Evolutionary conservation across 2,329 filamentous ascomycete genomes (phyloP).

Genomic region (Coniochaeta sp.): DNA sequence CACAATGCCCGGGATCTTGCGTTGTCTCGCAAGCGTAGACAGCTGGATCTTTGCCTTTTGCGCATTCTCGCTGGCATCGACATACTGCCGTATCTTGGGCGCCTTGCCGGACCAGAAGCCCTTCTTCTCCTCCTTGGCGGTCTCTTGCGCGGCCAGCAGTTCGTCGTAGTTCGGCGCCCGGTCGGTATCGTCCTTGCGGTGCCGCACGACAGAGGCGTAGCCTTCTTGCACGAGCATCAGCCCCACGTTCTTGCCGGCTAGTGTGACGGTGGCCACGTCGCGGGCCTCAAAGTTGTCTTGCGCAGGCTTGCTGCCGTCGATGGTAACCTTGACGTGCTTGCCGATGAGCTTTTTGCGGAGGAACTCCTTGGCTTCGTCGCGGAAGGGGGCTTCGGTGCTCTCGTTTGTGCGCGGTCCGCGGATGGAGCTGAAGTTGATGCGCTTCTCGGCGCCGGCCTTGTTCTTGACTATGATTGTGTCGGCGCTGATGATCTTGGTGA

Average conservation of each 20-base stretch:
- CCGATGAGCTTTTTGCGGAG: conserved; percentile 89
- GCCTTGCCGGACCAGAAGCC: conserved; percentile 93
- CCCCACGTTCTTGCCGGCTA: conserved; percentile 81
- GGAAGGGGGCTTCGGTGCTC: conserved; percentile 78
- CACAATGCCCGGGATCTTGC: conserved; percentile 85
- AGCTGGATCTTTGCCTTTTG: conserved; percentile 96
- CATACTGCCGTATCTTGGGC: conserved; percentile 72
- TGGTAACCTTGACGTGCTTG: conserved; percentile 83
- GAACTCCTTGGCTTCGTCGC: conserved; percentile 93
- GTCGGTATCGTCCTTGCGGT: conserved; percentile 91
- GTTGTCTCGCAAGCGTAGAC: conserved; percentile 79
- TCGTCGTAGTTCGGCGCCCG: conserved; percentile 92
- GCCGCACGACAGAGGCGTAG: conserved; percentile 88
- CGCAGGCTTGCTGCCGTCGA: conserved; percentile 87
- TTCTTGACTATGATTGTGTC: conserved; percentile 83
- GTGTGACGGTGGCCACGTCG: conserved; percentile 82
- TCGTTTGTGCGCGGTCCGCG: conserved; percentile 88
- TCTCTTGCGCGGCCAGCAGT: conserved; percentile 70
- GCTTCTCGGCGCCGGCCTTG: conserved; percentile 79
- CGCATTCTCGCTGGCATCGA: conserved; percentile 83
- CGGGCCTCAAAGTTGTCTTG: conserved; percentile 88
- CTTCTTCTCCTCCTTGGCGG: conserved; percentile 79
- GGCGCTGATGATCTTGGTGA: conserved; percentile 77
- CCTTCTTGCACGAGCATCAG: conserved; percentile 83
- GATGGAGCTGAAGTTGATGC: conserved; percentile 86